phyloP scores from a whole-genome alignment of 192 early-diverging fungal species.

The Ambispora gerdemannii region DNA sequence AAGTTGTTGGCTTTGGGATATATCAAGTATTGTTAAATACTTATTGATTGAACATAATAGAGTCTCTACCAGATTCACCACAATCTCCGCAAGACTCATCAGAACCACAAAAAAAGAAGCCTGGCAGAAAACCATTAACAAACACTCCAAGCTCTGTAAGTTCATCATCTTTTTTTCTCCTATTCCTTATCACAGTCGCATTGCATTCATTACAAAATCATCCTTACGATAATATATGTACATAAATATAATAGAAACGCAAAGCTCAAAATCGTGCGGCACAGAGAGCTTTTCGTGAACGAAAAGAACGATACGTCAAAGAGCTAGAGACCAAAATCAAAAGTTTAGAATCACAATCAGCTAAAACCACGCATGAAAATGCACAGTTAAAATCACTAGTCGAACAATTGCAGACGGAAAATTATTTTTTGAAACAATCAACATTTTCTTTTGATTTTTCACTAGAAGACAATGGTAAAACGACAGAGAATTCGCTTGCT shows the following conservation, averaged over 20 bases:
- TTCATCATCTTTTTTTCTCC: too few species aligned
- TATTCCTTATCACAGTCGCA: too few species aligned
- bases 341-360: conserved; percentile 57
- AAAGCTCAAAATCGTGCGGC: conserved; percentile 80
- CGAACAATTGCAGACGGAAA: conserved; percentile 51
- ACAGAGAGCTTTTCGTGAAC: conserved; percentile 85
- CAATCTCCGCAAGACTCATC: not conserved
- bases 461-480: conserved; percentile 42
- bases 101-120: conserved; percentile 42
- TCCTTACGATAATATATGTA: too few species aligned
- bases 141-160: conserved; percentile 34
- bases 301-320: conserved; percentile 80
- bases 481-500: not conserved
- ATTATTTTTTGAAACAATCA: conserved; percentile 52
- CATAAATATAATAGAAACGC: conserved; percentile 43
- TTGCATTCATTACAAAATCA: too few species aligned
- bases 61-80: not conserved
- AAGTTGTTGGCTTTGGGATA: not conserved
- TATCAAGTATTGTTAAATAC: not conserved
- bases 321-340: conserved; percentile 75
- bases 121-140: conserved; percentile 61
- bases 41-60: not conserved
- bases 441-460: conserved; percentile 51
- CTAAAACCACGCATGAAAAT: conserved; percentile 47
- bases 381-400: conserved; percentile 45